Percentiles rank a stretch among this genome's conserved stretches.
These are phyloP conservation scores for Entomortierella parvispora DNA, from an alignment of 192 early-diverging fungal species.

Conservation along the genomic window DNA sequence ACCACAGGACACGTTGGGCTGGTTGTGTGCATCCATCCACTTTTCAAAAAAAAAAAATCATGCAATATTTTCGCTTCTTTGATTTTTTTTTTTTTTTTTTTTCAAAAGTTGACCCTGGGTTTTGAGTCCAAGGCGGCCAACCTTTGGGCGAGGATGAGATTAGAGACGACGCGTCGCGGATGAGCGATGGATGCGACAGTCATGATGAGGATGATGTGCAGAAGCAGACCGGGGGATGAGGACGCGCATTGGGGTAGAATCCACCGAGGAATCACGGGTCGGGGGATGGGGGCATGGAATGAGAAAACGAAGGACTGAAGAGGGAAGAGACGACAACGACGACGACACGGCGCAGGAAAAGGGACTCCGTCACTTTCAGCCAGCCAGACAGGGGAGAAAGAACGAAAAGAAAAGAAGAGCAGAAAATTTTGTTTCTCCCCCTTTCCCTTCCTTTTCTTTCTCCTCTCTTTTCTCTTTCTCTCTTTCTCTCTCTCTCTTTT, in stretches of 20 bases:
- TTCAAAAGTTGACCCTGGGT: neutral
- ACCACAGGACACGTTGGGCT: too few relatives aligned
- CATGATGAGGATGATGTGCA: neutral
- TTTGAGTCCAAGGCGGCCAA: too few relatives aligned
- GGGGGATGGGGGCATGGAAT: neutral
- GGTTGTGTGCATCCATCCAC: too few relatives aligned
- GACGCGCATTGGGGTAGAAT: neutral
- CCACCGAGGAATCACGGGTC: neutral
- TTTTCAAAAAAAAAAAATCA: neutral
- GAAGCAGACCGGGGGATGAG: neutral
- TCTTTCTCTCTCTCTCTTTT: neutral
- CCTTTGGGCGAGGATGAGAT: too few relatives aligned
- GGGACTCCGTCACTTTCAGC: neutral
- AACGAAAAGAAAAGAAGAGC: constrained; percentile 6
- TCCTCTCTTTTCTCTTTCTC: neutral
- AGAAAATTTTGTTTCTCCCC: constrained; percentile 3
- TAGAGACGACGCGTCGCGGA: too few relatives aligned
- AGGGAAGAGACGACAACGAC: constrained; percentile 1
- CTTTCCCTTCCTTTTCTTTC: constrained; percentile 1
- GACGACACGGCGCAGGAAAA: neutral
- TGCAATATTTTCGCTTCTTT: neutral
- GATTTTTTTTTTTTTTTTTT: neutral
- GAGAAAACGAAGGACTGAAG: constrained; percentile 1
- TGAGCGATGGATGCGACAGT: too few relatives aligned
- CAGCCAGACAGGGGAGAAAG: neutral